Conservation (phyloP, 345 rosid genomes). For the Gossypium stocksii region DNA sequence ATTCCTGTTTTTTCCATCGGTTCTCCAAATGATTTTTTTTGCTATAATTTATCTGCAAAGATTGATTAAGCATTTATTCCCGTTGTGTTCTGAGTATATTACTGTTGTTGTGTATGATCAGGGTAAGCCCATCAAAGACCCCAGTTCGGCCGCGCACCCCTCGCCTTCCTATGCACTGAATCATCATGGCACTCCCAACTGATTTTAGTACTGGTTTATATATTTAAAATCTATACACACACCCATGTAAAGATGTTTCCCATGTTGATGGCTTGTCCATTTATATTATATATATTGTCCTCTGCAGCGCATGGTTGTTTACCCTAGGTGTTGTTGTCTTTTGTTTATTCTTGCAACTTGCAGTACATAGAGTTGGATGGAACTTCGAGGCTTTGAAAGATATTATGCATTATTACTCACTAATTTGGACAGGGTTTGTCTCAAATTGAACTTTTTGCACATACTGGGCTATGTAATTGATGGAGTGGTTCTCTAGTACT, state of each 20-base stretch:
- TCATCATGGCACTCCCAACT: conserved; percentile 11
- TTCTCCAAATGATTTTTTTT: not conserved
- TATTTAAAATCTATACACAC: conserved; percentile 24
- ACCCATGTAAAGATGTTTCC: conserved; percentile 38
- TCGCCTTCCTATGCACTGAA: conserved; percentile 63
- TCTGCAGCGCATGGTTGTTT: conserved; percentile 21
- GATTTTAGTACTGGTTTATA: conserved; percentile 21
- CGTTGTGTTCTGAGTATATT: not conserved
- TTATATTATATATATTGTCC: conserved; percentile 15
- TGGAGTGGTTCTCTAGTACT: conserved; percentile 13
- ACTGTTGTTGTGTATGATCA: conserved; percentile 25
- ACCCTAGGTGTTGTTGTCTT: conserved; percentile 17
- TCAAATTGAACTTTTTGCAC: not conserved
- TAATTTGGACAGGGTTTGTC: not conserved
- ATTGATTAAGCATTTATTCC: not conserved
- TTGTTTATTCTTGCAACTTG: conserved; percentile 29
- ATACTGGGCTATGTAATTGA: not conserved
- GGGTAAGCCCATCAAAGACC: conserved; percentile 97
- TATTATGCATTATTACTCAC: conserved; percentile 2
- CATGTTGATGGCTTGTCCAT: conserved; percentile 26
- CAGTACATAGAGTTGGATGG: conserved; percentile 37
- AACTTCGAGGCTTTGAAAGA: conserved; percentile 33
- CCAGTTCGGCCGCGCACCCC: conserved; percentile 91
- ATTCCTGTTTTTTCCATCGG: conserved; percentile 1
- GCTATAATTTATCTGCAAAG: not conserved